A percentile compares a stretch with the other conserved stretches of the same genome.
Conservation (phyloP, 2,329 filamentous ascomycete species). For the Aureobasidium melanogenum region DNA sequence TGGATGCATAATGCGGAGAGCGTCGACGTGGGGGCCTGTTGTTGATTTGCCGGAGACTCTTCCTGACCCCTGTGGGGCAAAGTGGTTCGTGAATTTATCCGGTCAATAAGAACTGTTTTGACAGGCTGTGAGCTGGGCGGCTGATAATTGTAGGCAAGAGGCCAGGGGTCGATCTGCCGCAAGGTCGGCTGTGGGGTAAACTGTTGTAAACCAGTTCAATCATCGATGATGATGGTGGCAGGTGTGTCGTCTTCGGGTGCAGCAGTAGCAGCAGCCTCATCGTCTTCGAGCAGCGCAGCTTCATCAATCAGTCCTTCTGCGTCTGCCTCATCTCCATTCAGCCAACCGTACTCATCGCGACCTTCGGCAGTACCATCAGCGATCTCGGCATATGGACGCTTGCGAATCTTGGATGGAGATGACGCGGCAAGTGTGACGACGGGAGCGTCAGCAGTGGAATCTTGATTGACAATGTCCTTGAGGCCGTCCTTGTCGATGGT, state of each 20-base stretch:
- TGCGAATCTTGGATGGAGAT: slow-evolving; percentile 35
- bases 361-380: slow-evolving; percentile 54
- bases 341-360: slow-evolving; percentile 64
- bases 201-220: neutral
- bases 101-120: neutral
- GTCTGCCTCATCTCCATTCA: slow-evolving; percentile 49
- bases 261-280: neutral
- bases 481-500: slow-evolving; percentile 27
- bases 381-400: slow-evolving; percentile 51
- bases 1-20: neutral
- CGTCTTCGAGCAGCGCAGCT: slow-evolving; percentile 12
- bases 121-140: neutral
- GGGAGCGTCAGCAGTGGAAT: slow-evolving; percentile 20
- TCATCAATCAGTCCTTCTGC: slow-evolving; percentile 33
- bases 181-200: neutral
- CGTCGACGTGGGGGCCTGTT: neutral
- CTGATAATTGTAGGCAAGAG: neutral
- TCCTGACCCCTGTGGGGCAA: neutral
- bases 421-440: slow-evolving; percentile 11
- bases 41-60: neutral
- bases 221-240: neutral
- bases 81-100: neutral
- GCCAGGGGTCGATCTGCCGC: neutral
- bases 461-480: neutral
- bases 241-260: neutral